phyloP scores from a whole-genome alignment of 1,139 yeast genomes.

The Magnusiomyces sp. region DNA sequence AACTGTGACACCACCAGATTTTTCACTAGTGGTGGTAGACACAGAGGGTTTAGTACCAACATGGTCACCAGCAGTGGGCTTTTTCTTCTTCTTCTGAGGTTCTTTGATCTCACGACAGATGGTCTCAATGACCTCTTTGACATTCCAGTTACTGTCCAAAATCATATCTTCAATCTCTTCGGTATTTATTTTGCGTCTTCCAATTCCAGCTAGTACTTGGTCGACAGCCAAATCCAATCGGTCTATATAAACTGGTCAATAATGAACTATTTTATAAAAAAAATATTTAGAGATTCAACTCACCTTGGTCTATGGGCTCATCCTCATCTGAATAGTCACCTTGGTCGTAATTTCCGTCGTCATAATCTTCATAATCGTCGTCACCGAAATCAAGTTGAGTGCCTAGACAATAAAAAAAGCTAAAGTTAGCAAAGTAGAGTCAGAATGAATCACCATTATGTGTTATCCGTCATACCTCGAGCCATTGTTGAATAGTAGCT shows the following conservation, averaged over 20 bases:
- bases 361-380: constrained; percentile 1
- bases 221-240: constrained; percentile 15
- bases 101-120: background rate
- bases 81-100: background rate
- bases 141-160: constrained; percentile 51
- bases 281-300: background rate
- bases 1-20: background rate
- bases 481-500: too few relatives aligned
- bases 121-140: constrained; percentile 37
- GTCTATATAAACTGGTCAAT: background rate
- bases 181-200: constrained; percentile 43
- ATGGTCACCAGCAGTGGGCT: background rate
- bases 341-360: constrained; percentile 4
- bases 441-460: too few relatives aligned
- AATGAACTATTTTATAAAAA: background rate
- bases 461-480: too few relatives aligned
- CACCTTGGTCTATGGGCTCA: constrained; percentile 1
- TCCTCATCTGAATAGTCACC: background rate
- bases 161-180: constrained; percentile 50
- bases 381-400: background rate
- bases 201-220: constrained; percentile 42
- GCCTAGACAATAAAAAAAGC: too few relatives aligned
- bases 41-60: background rate
- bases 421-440: too few relatives aligned
- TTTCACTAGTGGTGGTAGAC: background rate